A percentile compares a stretch with the other conserved stretches of the same genome.
Conservation (phyloP, 768 basidiomycete species). For the Amanita pallidorosea region DNA sequence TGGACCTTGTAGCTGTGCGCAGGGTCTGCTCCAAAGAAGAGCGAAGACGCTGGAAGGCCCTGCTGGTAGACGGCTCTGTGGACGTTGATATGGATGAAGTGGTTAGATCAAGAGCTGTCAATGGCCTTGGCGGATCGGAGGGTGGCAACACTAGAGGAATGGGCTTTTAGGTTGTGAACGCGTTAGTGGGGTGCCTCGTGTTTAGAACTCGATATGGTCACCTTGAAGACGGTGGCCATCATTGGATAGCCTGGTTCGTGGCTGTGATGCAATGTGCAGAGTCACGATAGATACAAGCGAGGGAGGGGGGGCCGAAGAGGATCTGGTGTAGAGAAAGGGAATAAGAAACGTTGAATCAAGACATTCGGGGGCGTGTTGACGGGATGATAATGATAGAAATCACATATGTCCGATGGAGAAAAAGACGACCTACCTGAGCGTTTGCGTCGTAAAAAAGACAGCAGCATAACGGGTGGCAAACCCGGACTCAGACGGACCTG, state of each 20-base stretch:
- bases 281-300: neutral
- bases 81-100: constrained; percentile 15
- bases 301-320: neutral
- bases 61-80: constrained; percentile 29
- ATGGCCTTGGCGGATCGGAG: constrained; percentile 27
- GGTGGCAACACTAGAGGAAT: constrained; percentile 27
- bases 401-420: neutral
- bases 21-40: constrained; percentile 60
- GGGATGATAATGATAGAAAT: constrained; percentile 4
- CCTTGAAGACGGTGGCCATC: constrained; percentile 32
- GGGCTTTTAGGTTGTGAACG: constrained; percentile 18
- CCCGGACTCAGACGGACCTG: too few relatives aligned
- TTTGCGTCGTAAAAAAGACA: neutral
- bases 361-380: neutral
- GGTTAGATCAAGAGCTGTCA: constrained; percentile 21
- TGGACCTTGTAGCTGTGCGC: constrained; percentile 52
- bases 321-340: neutral
- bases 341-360: neutral
- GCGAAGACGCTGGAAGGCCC: constrained; percentile 53
- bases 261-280: neutral
- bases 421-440: neutral
- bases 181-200: constrained; percentile 34
- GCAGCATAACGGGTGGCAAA: neutral
- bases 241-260: constrained; percentile 17
- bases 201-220: constrained; percentile 30